Conservation (phyloP, 2,329 filamentous ascomycete species). For the Diaporthe helianthi region DNA sequence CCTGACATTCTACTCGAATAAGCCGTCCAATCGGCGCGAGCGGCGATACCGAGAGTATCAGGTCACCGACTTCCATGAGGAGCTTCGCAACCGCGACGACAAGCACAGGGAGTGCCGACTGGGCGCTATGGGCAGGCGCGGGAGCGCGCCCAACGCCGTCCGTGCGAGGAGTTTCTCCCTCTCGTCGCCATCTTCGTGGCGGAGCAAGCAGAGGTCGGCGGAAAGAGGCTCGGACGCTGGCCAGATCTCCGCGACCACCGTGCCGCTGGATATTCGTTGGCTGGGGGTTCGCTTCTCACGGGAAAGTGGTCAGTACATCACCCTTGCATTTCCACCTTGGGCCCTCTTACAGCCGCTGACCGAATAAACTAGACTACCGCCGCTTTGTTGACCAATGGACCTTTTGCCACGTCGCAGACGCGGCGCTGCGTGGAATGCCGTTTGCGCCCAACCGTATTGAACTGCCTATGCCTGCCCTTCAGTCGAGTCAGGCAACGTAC, state of each 20-base stretch:
- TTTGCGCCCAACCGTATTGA: conserved; percentile 55
- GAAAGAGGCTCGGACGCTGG: conserved; percentile 23
- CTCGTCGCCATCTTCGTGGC: conserved; percentile 49
- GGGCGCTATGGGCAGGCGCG: conserved; percentile 49
- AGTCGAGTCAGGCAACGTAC: conserved; percentile 39
- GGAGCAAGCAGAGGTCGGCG: conserved; percentile 44
- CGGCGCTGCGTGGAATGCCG: conserved; percentile 53
- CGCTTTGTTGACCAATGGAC: conserved; percentile 56
- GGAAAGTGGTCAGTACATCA: conserved; percentile 49
- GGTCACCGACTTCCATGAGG: conserved; percentile 55
- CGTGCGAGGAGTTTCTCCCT: conserved; percentile 52
- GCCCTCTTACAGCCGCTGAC: conserved; percentile 8
- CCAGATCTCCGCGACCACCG: conserved; percentile 20
- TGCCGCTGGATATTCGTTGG: conserved; percentile 52
- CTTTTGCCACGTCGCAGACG: conserved; percentile 54
- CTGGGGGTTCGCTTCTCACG: conserved; percentile 58
- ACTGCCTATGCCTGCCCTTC: conserved; percentile 55
- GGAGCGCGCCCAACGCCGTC: conserved; percentile 45
- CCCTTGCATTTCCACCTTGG: background rate
- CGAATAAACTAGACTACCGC: conserved; percentile 48
- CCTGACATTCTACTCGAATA: conserved; percentile 55
- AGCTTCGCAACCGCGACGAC: conserved; percentile 55
- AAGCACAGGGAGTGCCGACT: conserved; percentile 53
- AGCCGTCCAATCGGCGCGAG: conserved; percentile 44
- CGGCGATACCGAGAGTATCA: conserved; percentile 56